A percentile compares a stretch with the other conserved stretches of the same genome.
phyloP scores from a whole-genome alignment of 441 rosid genomes.

The Pelargonium fulgidum region DNA sequence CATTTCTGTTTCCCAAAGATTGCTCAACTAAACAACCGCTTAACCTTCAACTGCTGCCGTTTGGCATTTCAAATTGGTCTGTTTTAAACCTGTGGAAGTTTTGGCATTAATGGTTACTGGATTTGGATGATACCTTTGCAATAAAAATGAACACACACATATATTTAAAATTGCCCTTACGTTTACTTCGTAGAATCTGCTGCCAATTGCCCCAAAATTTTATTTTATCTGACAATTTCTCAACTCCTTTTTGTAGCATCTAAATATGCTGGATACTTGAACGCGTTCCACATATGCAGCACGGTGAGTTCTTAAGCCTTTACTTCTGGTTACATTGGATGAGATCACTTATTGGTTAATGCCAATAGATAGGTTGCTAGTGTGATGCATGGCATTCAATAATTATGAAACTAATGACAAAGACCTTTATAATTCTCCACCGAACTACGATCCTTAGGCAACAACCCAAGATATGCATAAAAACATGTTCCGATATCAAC shows the following conservation, averaged over 20 bases:
- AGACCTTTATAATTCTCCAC: not conserved
- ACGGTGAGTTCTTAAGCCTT: conserved; percentile 48
- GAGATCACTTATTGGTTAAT: not conserved
- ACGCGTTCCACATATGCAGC: conserved; percentile 81
- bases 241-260: conserved; percentile 57
- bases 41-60: too few species aligned
- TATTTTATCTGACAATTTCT: not conserved
- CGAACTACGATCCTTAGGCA: not conserved
- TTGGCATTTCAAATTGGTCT: too few species aligned
- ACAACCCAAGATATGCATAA: not conserved
- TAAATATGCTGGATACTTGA: conserved; percentile 89
- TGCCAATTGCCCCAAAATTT: not conserved
- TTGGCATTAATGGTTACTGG: too few species aligned
- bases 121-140: too few species aligned
- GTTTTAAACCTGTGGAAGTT: too few species aligned
- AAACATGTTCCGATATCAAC: not conserved
- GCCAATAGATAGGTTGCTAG: not conserved
- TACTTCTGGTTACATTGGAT: not conserved
- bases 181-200: not conserved
- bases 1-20: too few species aligned
- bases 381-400: not conserved
- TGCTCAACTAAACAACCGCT: too few species aligned
- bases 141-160: too few species aligned
- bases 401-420: not conserved
- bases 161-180: not conserved